Evolutionary conservation across 768 basidiomycete genomes (phyloP).

Genomic region (Rhizopogon rudus): DNA sequence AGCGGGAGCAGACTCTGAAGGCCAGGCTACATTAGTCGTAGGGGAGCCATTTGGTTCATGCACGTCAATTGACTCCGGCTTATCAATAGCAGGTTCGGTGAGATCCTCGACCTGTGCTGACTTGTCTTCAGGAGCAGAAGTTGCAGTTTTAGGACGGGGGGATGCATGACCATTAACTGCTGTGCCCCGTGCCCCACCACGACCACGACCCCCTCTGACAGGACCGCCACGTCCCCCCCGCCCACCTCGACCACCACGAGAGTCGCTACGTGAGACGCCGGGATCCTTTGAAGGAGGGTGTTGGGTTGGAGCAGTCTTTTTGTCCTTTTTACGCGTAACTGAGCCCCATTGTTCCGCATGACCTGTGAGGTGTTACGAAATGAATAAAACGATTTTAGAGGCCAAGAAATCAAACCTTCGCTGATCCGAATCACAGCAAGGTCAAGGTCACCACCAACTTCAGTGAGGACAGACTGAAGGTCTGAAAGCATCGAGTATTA

Average conservation of each 20-base stretch:
- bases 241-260: conserved; percentile 53
- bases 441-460: conserved; percentile 65
- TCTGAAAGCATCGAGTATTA: conserved; percentile 36
- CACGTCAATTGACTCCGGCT: conserved; percentile 12
- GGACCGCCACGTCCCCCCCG: conserved; percentile 57
- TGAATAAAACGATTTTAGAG: conserved; percentile 9
- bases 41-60: conserved; percentile 12
- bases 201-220: conserved; percentile 41
- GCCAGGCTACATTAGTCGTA: conserved; percentile 4
- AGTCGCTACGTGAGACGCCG: conserved; percentile 25
- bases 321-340: conserved; percentile 85
- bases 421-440: conserved; percentile 68
- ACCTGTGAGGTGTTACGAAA: conserved; percentile 37
- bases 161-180: conserved; percentile 27
- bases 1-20: conserved; percentile 8
- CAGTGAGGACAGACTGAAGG: conserved; percentile 61
- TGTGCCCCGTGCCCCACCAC: conserved; percentile 35
- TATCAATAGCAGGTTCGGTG: conserved; percentile 12
- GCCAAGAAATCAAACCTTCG: conserved; percentile 41
- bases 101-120: conserved; percentile 12
- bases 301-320: conserved; percentile 46
- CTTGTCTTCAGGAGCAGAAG: conserved; percentile 31
- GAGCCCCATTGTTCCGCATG: conserved; percentile 77
- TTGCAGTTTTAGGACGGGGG: conserved; percentile 19
- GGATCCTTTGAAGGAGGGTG: conserved; percentile 47